phyloP scores from a whole-genome alignment of 495 filamentous ascomycete genomes.

The Annulohypoxylon maeteangense region DNA sequence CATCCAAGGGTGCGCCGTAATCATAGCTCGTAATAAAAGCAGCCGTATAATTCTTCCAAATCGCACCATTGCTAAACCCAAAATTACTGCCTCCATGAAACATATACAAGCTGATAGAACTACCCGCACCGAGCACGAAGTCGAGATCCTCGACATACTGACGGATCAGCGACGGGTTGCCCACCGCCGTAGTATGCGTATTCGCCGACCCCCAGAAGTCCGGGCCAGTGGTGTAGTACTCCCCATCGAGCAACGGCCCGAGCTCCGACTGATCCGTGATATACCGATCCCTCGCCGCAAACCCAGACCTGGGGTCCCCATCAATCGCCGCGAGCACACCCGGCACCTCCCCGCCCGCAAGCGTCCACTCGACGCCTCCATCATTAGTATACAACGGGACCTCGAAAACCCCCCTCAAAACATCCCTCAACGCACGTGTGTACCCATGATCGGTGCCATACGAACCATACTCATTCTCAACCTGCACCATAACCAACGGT shows the following conservation, averaged over 20 bases:
- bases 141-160: constrained; percentile 50
- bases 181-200: constrained; percentile 45
- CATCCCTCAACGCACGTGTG: constrained; percentile 50
- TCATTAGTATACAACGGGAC: constrained; percentile 61
- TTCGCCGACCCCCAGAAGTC: constrained; percentile 55
- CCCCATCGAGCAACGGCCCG: constrained; percentile 54
- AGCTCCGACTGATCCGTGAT: constrained; percentile 53
- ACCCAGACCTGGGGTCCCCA: constrained; percentile 55
- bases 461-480: constrained; percentile 63
- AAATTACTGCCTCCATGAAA: constrained; percentile 62
- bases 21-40: constrained; percentile 60
- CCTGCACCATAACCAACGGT: constrained; percentile 60
- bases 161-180: constrained; percentile 34
- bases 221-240: constrained; percentile 56
- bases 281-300: constrained; percentile 53
- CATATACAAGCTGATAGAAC: constrained; percentile 61
- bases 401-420: constrained; percentile 52
- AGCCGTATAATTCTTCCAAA: constrained; percentile 52
- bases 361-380: constrained; percentile 53
- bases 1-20: constrained; percentile 60
- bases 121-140: constrained; percentile 53
- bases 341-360: constrained; percentile 54
- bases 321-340: constrained; percentile 58
- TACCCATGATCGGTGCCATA: constrained; percentile 57
- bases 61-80: constrained; percentile 57